phyloP scores from a whole-genome alignment of 495 filamentous ascomycete genomes.

The Amniculicola lignicola region DNA sequence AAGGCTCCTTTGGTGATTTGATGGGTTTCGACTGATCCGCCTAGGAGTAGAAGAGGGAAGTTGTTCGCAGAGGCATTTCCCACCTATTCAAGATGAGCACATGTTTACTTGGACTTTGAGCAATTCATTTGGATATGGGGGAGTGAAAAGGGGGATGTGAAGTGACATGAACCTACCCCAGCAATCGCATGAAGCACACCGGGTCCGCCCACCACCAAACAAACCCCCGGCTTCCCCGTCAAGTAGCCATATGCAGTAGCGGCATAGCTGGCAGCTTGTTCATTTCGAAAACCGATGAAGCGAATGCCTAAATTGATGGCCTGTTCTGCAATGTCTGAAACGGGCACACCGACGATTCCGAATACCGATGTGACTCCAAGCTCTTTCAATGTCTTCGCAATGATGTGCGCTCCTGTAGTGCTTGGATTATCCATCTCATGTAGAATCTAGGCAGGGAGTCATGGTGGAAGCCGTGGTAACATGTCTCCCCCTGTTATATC shows the following conservation, averaged over 20 bases:
- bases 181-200: constrained; percentile 63
- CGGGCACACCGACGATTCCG: constrained; percentile 63
- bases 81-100: constrained; percentile 26
- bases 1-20: constrained; percentile 57
- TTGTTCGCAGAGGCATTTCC: constrained; percentile 57
- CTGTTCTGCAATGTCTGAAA: constrained; percentile 63
- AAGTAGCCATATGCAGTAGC: constrained; percentile 64
- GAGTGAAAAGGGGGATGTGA: background rate
- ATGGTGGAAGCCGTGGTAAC: too few species aligned
- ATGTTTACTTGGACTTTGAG: too few species aligned
- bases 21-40: constrained; percentile 56
- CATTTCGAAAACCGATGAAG: constrained; percentile 65
- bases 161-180: constrained; percentile 40
- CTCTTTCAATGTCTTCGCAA: constrained; percentile 55
- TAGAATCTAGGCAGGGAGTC: too few species aligned
- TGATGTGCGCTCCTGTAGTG: constrained; percentile 54
- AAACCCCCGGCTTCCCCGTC: constrained; percentile 60
- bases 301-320: constrained; percentile 61
- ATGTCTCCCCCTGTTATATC: too few species aligned
- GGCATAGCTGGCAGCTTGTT: constrained; percentile 63
- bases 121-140: background rate
- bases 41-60: constrained; percentile 59
- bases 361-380: constrained; percentile 60
- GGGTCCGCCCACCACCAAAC: constrained; percentile 63
- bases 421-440: background rate